These are phyloP conservation scores for Polygonum aviculare DNA, from an alignment of 148 eudicot species.

Conservation along the genomic window DNA sequence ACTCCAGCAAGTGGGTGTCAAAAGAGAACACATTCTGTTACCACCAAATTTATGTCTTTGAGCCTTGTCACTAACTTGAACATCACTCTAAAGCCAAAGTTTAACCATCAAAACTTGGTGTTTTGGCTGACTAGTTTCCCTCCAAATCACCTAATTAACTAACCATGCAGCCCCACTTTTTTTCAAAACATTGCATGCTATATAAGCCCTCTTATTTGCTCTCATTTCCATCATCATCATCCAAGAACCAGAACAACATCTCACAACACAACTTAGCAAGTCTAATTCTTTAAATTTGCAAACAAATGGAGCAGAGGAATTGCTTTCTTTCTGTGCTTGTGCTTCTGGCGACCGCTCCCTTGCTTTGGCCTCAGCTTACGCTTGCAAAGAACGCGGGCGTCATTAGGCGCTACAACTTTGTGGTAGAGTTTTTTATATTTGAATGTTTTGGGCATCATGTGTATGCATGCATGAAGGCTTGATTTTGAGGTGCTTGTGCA, in stretches of 20 bases:
- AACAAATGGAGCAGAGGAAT: slow-evolving; percentile 8
- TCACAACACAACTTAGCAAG: not conserved
- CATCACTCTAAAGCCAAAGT: slow-evolving; percentile 13
- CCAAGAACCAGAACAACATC: slow-evolving; percentile 2
- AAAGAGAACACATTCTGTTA: not conserved
- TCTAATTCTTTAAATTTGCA: not conserved
- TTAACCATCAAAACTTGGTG: not conserved
- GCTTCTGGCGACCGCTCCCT: not conserved
- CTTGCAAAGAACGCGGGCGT: slow-evolving; percentile 18
- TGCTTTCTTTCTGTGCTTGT: slow-evolving; percentile 5
- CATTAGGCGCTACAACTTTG: slow-evolving; percentile 23
- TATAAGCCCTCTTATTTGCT: slow-evolving; percentile 11
- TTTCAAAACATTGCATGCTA: not conserved
- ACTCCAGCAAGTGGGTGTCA: not conserved
- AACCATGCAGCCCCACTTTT: not conserved
- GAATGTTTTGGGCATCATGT: not conserved
- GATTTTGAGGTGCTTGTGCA: not conserved
- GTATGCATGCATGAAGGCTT: not conserved
- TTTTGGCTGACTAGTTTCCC: not conserved
- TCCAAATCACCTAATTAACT: not conserved
- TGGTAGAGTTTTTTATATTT: not conserved
- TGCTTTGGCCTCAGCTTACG: slow-evolving; percentile 14
- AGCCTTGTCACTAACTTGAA: not conserved
- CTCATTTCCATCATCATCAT: slow-evolving; percentile 10
- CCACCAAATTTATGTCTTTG: not conserved